Base-by-base conservation (phyloP, 495 filamentous ascomycete species). In the Cercophora sp. region DNA sequence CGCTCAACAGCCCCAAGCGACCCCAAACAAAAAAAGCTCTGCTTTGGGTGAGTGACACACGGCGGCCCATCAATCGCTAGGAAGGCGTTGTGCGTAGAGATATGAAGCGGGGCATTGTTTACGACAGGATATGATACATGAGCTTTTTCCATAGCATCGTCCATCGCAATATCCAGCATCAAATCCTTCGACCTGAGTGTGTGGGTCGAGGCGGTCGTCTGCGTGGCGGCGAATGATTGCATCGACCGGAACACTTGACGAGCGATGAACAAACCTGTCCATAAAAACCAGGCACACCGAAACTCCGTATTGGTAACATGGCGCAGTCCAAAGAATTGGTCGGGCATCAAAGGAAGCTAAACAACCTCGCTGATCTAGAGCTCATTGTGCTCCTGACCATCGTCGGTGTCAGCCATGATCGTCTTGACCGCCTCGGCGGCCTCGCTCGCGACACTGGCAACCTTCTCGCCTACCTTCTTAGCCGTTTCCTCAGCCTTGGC, bases 341-440 rank as follows among this genome's bases (percentile, higher is more conserved):
- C n/a, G n/a, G n/a, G 1, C 20, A 25, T 1, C 1, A 4, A 15
- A 47, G 2, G 0, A 16, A 1, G 24, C 43, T n/a, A 27, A 16
- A 18, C 26, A 19, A 3, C 22, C 19, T 39, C 32, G 15, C 9
- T 25, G 5, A 2, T 25, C 34, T 50, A 81, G 54, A 81, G 71
- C 57, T 81, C 78, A 55, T 76, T 75, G 59, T 79, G 76, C 55
- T 78, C 76, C 62, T 78, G 70, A 26, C 50, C 55, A 49, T 79
- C 77, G 45, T 80, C 75, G 25, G 72, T 75, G 45, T 80, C 75
- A 27, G 70, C 67, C 41, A 76, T 16, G 4, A 74, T 53, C 9
- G 71, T 73, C 57, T 71, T 71, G 36, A 65, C 66, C 8, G 66
- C 72, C 56, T 78, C 71, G 23, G 71, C 70, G 3, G 68, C 76